Percentiles rank a stretch among this genome's conserved stretches.
Conservation (phyloP, 768 basidiomycete genomes). For the Tricholoma hemisulphureum region DNA sequence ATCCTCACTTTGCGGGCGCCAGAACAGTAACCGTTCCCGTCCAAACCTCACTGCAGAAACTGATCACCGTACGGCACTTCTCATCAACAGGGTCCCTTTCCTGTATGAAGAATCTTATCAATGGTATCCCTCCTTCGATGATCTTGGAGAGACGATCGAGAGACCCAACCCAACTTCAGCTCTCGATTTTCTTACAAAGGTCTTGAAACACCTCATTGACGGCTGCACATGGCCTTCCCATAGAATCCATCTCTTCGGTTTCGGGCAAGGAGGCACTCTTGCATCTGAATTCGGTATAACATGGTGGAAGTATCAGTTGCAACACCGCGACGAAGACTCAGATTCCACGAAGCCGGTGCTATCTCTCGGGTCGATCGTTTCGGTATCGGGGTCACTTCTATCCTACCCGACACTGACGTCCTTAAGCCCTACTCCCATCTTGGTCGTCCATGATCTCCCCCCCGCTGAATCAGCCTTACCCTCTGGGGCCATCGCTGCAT, state of each 20-base stretch:
- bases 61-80: not conserved
- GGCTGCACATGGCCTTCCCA: constrained; percentile 65
- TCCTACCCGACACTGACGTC: constrained; percentile 67
- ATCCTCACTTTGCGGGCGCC: constrained; percentile 79
- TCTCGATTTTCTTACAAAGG: constrained; percentile 51
- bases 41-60: not conserved
- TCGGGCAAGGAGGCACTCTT: constrained; percentile 82
- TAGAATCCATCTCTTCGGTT: constrained; percentile 85
- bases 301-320: constrained; percentile 48
- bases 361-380: constrained; percentile 63
- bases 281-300: constrained; percentile 64
- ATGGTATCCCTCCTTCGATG: constrained; percentile 84
- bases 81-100: constrained; percentile 61
- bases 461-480: constrained; percentile 47
- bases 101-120: constrained; percentile 78
- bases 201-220: constrained; percentile 54
- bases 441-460: constrained; percentile 55
- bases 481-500: constrained; percentile 44
- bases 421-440: constrained; percentile 57
- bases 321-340: constrained; percentile 13
- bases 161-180: constrained; percentile 73
- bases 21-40: constrained; percentile 51
- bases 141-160: constrained; percentile 67
- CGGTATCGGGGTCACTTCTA: constrained; percentile 70
- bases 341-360: constrained; percentile 8